These are phyloP conservation scores for Tricladium varicosporioides DNA, from an alignment of 2,329 filamentous ascomycete genomes.

Conservation along the genomic window DNA sequence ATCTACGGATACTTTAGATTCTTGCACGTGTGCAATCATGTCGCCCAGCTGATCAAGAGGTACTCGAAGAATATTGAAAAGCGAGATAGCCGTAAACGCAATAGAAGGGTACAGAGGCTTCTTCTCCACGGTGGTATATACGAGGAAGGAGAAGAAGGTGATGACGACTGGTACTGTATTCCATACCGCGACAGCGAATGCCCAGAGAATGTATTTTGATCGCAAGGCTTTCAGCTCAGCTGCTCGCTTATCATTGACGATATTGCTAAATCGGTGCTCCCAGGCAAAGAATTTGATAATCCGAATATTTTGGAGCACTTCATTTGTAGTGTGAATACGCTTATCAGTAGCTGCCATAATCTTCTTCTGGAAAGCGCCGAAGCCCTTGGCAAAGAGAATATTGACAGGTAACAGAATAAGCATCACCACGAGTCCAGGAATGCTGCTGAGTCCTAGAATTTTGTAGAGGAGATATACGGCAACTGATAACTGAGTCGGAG, in stretches of 20 bases:
- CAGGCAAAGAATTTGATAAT: conserved; percentile 99
- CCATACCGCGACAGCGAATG: conserved; percentile 89
- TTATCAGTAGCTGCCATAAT: conserved; percentile 94
- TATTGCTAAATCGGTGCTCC: conserved; percentile 85
- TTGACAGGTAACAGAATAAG: conserved; percentile 84
- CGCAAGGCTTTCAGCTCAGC: conserved; percentile 77
- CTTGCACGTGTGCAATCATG: conserved; percentile 98
- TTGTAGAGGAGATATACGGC: conserved; percentile 81
- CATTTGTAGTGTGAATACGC: conserved; percentile 93
- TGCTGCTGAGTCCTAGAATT: conserved; percentile 88
- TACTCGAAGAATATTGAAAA: conserved; percentile 91
- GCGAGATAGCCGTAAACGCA: conserved; percentile 92
- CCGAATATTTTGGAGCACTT: conserved; percentile 93
- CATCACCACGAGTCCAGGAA: conserved; percentile 92
- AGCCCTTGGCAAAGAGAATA: conserved; percentile 81
- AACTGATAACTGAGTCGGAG: conserved; percentile 82
- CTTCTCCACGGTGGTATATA: conserved; percentile 87
- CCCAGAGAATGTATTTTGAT: conserved; percentile 86
- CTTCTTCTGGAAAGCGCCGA: conserved; percentile 81
- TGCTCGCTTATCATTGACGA: conserved; percentile 85
- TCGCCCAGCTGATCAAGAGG: conserved; percentile 95
- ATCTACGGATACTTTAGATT: conserved; percentile 94
- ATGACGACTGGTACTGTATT: conserved; percentile 94
- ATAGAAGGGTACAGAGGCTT: conserved; percentile 89
- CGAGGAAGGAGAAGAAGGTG: conserved; percentile 91